Conservation (phyloP, 202 grass and related monocot species). For the Zoysia matrella region DNA sequence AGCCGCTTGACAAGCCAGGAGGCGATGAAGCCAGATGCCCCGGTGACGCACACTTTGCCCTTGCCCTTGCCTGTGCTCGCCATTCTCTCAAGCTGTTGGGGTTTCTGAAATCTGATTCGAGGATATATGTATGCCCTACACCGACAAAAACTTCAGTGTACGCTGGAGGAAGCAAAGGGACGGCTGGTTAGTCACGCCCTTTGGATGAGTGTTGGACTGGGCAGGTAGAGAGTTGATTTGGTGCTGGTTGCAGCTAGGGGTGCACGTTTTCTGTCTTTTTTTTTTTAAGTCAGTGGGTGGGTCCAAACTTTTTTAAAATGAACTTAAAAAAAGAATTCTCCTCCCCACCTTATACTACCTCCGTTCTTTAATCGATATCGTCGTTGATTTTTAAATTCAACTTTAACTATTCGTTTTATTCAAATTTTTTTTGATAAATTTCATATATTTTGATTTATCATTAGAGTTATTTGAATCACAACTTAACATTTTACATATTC, state of each 20-base stretch:
- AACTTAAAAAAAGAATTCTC: too few species aligned
- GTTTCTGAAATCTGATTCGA: conserved; percentile 33
- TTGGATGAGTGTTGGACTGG: conserved; percentile 38
- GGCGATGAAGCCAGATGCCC: conserved; percentile 83
- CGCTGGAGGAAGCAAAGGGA: not conserved
- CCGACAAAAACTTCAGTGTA: not conserved
- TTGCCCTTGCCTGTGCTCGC: conserved; percentile 53
- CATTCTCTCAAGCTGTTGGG: conserved; percentile 43
- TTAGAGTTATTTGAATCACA: too few species aligned
- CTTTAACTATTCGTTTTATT: too few species aligned
- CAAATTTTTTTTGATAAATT: too few species aligned
- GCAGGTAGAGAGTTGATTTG: conserved; percentile 41
- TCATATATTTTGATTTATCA: too few species aligned
- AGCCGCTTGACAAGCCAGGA: conserved; percentile 90
- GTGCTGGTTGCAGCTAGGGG: not conserved
- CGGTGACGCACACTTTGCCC: conserved; percentile 64
- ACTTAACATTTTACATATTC: too few species aligned
- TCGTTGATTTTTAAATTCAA: too few species aligned
- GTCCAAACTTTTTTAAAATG: too few species aligned
- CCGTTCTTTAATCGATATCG: too few species aligned
- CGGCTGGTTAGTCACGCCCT: conserved; percentile 29
- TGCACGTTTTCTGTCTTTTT: too few species aligned
- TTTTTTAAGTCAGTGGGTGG: too few species aligned
- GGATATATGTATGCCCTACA: conserved; percentile 15
- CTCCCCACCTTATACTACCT: too few species aligned